Percentiles rank a stretch among this genome's conserved stretches.
phyloP scores from a whole-genome alignment of 164 flowering plant species.

The Annona cherimola region DNA sequence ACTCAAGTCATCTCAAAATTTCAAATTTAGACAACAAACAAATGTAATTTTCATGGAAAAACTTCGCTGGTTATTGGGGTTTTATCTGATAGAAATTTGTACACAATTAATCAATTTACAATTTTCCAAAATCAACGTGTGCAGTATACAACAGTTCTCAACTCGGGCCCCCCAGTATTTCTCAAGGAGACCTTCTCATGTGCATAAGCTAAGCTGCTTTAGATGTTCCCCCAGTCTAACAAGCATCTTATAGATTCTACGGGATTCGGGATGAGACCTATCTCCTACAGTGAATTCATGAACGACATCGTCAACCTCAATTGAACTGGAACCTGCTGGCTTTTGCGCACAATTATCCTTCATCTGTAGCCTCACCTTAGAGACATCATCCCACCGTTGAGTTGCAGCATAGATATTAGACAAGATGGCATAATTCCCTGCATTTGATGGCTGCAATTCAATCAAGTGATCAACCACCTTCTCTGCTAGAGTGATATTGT shows the following conservation, averaged over 20 bases:
- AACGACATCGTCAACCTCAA: slow-evolving; percentile 39
- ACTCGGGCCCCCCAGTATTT: too few relatives aligned
- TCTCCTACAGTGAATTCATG: slow-evolving; percentile 61
- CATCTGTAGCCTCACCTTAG: slow-evolving; percentile 50
- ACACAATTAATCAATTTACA: too few relatives aligned
- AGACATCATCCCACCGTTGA: slow-evolving; percentile 58
- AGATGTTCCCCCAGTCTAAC: slow-evolving; percentile 33
- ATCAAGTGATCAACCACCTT: slow-evolving; percentile 39
- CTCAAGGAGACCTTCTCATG: too few relatives aligned
- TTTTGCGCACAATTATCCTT: slow-evolving; percentile 35
- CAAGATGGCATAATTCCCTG: slow-evolving; percentile 49
- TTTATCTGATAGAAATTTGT: too few relatives aligned
- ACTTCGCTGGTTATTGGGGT: too few relatives aligned
- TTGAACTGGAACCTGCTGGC: slow-evolving; percentile 56
- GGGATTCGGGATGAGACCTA: slow-evolving; percentile 15
- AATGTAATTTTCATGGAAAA: too few relatives aligned
- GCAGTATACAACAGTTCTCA: too few relatives aligned
- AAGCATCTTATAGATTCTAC: slow-evolving; percentile 53
- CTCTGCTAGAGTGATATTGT: slow-evolving; percentile 49
- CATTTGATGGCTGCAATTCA: slow-evolving; percentile 40
- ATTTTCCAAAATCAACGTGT: too few relatives aligned
- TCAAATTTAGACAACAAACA: too few relatives aligned
- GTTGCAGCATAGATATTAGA: slow-evolving; percentile 70
- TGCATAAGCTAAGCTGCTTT: slow-evolving; percentile 25
- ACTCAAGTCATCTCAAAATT: too few relatives aligned